Base-by-base conservation (phyloP, 176 grass and related monocot species). In the Bromus sterilis region DNA sequence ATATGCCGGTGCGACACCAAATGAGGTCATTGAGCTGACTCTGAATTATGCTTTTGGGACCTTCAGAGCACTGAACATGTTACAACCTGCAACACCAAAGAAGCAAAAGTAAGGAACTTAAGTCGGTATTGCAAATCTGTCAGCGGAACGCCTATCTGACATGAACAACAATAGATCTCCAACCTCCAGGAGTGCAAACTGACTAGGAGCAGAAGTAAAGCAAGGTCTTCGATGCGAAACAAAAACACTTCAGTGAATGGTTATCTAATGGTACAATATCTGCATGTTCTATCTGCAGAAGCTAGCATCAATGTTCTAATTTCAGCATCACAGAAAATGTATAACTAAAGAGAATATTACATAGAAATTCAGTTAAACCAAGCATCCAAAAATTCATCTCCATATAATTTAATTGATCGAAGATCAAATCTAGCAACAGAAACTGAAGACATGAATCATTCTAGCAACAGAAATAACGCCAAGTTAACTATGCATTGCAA, bases 11-110 rank as follows among this genome's bases (percentile, higher is more conserved):
- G 56, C 58, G 16, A 85, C 81, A 59, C 83, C 83, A 42, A 86
- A 66, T 39, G 89, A 94, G 71, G 83, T 59, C 89, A 91, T 94
- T 75, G 63, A 12, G 56, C 30, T 71, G 51, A 71, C 5, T 71
- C 12, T 29, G 66, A 32, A 71, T 57, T 16, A 59, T 2, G 20
- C 41, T 6, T 58, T 26, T 71, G 24, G 43, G 43, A 81, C 68
- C 35, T 55, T 76, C 53, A 76, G 37, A 18, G 33, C n/a, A 76
- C 8, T 82, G 36, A 61, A 41, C 34, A 42, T 57, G 53, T 40
- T 40, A 70, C 33, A 61, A 73, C 53, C 51, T 57, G 34, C 10
- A 60, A 20, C 6, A 57, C 41, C 11, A 59, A 67, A 71, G 21
- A 48, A 78, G 51, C 51, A 31, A 11, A 71, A 59, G 24, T 53